Base-by-base conservation (phyloP, 1,284 basidiomycete genomes). In the Meripilus lineatus region DNA sequence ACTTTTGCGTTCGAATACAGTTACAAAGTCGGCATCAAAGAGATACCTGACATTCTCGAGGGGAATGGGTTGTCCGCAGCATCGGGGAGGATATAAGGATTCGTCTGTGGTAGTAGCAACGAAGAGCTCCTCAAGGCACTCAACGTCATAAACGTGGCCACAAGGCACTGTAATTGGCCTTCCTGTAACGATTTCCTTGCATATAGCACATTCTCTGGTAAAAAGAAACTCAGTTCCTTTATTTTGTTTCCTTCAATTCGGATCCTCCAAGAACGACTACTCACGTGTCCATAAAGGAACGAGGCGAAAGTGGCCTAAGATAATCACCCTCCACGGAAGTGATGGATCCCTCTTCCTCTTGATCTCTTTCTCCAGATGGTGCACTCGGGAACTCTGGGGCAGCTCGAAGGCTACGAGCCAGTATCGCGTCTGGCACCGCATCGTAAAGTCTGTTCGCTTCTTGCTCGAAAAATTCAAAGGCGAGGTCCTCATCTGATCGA, bases 401-500 rank as follows among this genome's bases (percentile, higher is more conserved):
- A 6, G 32, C 38, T 30, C 69, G 64, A 5, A 75, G 46, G 46
- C 68, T 75, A 21, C 53, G 53, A 0, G 75, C 72, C 10, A 73
- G 53, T 11, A 50, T 46, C 14, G 58, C 47, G 45, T 74, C 72
- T 3, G 54, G 47, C 23, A 68, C 52, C n/a, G 54, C 35, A 0
- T 48, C 53, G 10, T 74, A 54, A 22, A 67, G 53, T 2, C 56
- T 54, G 4, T 59, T 49, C 3, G 73, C 52, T 26, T 69, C 65
- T 15, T 71, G 64, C 1, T 62, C 65, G 46, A 75, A 75, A 0
- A 74, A 42, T 32, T 66, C 58, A 11, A 75, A 56, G 0, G 79
- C 79, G n/a, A 69, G 50, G 40, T 76, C 72, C 41, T 74, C 69
- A 50, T 81, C 77, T 0, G 67, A 59, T 2, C n/a, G n/a, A n/a